Percentiles rank a stretch among this genome's conserved stretches.
These are phyloP conservation scores for Chaetothyriales sp. DNA, from an alignment of 2,329 filamentous ascomycete species.

Conservation along the genomic window DNA sequence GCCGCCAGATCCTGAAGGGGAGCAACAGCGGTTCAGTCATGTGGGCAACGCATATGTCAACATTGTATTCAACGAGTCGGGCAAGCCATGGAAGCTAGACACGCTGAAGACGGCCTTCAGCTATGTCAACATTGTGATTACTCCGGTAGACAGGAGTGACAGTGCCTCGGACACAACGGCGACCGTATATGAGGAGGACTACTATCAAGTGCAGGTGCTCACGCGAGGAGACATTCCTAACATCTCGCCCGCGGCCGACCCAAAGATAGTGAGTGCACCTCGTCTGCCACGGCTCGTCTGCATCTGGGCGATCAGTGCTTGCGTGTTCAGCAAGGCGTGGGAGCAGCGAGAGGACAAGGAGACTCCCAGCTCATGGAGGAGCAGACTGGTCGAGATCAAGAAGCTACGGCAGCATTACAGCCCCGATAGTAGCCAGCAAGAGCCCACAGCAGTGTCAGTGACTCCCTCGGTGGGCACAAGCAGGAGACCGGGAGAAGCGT, in stretches of 20 bases:
- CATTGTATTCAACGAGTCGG: constrained; percentile 94
- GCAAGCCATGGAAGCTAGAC: constrained; percentile 73
- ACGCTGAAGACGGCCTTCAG: constrained; percentile 94
- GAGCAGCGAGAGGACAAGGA: constrained; percentile 47
- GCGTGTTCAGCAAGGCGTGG: constrained; percentile 89
- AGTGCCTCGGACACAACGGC: constrained; percentile 34
- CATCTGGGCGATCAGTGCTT: constrained; percentile 79
- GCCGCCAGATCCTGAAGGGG: constrained; percentile 68
- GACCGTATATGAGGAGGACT: constrained; percentile 30
- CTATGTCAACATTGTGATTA: constrained; percentile 91
- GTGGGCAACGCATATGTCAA: constrained; percentile 98
- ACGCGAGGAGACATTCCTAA: constrained; percentile 79
- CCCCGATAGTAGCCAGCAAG: background rate
- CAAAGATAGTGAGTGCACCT: constrained; percentile 73
- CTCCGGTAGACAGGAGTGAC: constrained; percentile 34
- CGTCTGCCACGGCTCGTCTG: constrained; percentile 76
- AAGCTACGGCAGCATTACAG: constrained; percentile 48
- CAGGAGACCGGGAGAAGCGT: background rate
- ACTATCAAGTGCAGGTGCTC: constrained; percentile 81
- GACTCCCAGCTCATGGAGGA: constrained; percentile 78
- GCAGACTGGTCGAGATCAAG: constrained; percentile 70
- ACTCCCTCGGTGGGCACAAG: too few species aligned
- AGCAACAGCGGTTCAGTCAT: constrained; percentile 78
- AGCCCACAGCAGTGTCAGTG: background rate
- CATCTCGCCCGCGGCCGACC: constrained; percentile 74